Conservation (phyloP, 306 rosid species). For the Fagus sylvatica region DNA sequence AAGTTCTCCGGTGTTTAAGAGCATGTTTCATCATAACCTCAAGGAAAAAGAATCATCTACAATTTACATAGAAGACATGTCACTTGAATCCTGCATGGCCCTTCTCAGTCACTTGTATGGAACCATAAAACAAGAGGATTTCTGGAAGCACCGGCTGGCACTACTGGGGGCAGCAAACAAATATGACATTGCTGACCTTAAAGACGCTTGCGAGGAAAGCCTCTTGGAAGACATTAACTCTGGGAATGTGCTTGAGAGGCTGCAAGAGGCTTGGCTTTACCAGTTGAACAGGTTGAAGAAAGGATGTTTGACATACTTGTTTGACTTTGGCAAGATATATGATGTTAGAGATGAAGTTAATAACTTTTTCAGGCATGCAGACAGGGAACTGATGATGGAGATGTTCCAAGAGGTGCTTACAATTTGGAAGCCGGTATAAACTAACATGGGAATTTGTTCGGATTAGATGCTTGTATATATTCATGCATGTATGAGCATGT, state of each 20-base stretch:
- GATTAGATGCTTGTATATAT: conserved; percentile 23
- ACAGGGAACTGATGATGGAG: conserved; percentile 72
- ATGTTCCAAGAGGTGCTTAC: conserved; percentile 88
- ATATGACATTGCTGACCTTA: conserved; percentile 58
- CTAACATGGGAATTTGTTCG: conserved; percentile 7
- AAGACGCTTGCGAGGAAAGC: conserved; percentile 85
- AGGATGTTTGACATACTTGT: conserved; percentile 73
- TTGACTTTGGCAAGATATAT: conserved; percentile 79
- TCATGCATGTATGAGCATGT: conserved; percentile 13
- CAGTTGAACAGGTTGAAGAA: conserved; percentile 74
- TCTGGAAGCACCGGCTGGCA: conserved; percentile 74
- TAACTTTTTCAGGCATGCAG: conserved; percentile 62
- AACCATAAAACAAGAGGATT: conserved; percentile 70
- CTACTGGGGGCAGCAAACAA: conserved; percentile 83
- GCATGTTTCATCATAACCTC: conserved; percentile 86
- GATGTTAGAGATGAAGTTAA: conserved; percentile 65
- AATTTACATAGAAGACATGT: conserved; percentile 76
- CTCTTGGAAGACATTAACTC: conserved; percentile 82
- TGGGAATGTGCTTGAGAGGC: conserved; percentile 70
- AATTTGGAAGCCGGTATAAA: conserved; percentile 58
- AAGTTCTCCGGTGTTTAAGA: conserved; percentile 80
- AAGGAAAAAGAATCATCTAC: conserved; percentile 76
- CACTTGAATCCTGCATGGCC: conserved; percentile 62
- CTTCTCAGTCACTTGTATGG: conserved; percentile 77
- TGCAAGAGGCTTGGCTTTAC: conserved; percentile 79